Conservation (phyloP, 371 early-diverging fungal species). For the Apophysomyces ossiformis region DNA sequence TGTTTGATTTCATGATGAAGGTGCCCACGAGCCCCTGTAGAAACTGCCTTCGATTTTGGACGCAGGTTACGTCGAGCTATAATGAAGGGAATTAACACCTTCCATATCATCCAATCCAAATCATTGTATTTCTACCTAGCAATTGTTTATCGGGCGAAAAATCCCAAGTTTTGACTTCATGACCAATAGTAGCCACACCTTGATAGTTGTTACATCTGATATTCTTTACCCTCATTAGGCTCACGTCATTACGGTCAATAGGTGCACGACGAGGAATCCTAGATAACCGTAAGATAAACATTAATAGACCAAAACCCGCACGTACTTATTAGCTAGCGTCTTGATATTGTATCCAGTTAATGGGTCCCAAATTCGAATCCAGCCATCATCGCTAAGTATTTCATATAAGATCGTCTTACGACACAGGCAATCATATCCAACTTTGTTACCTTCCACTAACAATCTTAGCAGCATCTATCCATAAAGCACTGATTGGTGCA, state of each 20-base stretch:
- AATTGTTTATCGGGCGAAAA: conserved; percentile 48
- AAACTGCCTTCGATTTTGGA: conserved; percentile 27
- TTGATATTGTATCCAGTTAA: conserved; percentile 39
- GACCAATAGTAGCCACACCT: conserved; percentile 51
- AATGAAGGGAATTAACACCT: neutral
- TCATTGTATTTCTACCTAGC: conserved; percentile 16
- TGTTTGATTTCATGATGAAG: conserved; percentile 43
- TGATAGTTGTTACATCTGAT: conserved; percentile 50
- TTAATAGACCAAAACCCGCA: neutral
- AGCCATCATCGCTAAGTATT: conserved; percentile 43
- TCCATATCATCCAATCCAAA: too few species aligned
- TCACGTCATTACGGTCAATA: conserved; percentile 41
- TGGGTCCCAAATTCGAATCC: conserved; percentile 56
- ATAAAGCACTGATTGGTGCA: conserved; percentile 43
- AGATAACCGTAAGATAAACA: conserved; percentile 2
- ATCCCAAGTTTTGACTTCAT: conserved; percentile 54
- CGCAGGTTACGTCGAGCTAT: conserved; percentile 25
- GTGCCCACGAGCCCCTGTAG: conserved; percentile 23
- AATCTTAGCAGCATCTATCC: conserved; percentile 49
- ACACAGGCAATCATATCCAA: too few species aligned
- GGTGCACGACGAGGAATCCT: conserved; percentile 46
- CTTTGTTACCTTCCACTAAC: conserved; percentile 45
- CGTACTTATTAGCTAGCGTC: conserved; percentile 32
- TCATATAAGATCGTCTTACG: too few species aligned
- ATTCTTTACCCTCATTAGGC: conserved; percentile 46